Evolutionary conservation across 371 early-diverging fungal species (phyloP).

Genomic region (Dinochytrium kinnereticum): DNA sequence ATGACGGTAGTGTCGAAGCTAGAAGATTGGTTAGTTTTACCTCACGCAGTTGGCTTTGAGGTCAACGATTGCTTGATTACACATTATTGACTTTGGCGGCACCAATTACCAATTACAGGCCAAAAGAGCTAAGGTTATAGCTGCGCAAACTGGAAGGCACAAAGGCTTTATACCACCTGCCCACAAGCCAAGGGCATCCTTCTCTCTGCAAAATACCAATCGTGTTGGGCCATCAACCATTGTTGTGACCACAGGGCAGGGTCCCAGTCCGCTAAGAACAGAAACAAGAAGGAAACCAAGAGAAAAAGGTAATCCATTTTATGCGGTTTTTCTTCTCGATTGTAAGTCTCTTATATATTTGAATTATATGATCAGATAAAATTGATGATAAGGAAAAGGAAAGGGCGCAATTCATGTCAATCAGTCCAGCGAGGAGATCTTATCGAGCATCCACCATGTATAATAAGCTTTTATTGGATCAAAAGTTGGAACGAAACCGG

Average conservation of each 20-base stretch:
- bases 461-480: neutral
- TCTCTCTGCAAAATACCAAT: neutral
- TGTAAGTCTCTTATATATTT: too few species aligned
- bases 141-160: neutral
- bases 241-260: conserved; percentile 7
- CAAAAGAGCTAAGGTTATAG: neutral
- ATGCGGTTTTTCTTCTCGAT: too few species aligned
- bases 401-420: neutral
- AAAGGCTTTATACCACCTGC: neutral
- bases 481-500: neutral
- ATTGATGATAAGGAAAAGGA: neutral
- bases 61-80: neutral
- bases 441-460: conserved; percentile 8
- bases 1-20: neutral
- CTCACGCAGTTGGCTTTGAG: neutral
- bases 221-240: neutral
- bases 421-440: conserved; percentile 2
- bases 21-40: neutral
- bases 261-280: neutral
- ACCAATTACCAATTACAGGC: too few species aligned
- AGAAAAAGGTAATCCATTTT: neutral
- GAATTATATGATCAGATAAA: too few species aligned
- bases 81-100: too few species aligned
- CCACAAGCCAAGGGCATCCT: neutral
- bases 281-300: neutral